Conservation (phyloP, 2,329 filamentous ascomycete species). For the Xylariaceae sp. region DNA sequence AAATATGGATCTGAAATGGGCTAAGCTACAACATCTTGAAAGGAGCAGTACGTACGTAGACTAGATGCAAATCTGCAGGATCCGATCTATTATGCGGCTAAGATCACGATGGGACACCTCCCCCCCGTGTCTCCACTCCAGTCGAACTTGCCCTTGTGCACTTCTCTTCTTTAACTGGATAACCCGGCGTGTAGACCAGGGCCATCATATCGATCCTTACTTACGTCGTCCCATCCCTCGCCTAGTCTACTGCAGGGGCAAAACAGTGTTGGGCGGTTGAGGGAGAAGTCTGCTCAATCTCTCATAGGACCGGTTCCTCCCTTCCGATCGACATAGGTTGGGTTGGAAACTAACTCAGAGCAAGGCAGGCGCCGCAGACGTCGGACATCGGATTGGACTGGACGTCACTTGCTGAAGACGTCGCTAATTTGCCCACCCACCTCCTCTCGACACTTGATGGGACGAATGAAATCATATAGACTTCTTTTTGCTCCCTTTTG, state of each 20-base stretch:
- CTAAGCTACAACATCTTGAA: background rate
- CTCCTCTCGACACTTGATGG: too few relatives aligned
- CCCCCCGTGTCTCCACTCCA: background rate
- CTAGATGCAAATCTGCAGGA: background rate
- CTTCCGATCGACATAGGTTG: conserved; percentile 13
- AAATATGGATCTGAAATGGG: background rate
- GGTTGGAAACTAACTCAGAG: too few relatives aligned
- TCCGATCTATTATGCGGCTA: background rate
- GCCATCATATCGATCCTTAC: too few relatives aligned
- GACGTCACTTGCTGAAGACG: too few relatives aligned
- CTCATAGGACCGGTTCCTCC: conserved; percentile 14
- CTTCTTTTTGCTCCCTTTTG: too few relatives aligned
- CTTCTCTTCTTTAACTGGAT: background rate
- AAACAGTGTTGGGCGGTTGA: background rate
- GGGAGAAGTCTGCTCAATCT: background rate
- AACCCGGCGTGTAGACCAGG: background rate
- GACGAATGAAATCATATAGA: too few relatives aligned
- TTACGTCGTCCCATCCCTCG: too few relatives aligned
- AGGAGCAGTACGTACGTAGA: background rate
- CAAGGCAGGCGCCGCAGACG: conserved; percentile 11
- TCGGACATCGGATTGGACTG: conserved; percentile 18
- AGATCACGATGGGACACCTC: background rate
- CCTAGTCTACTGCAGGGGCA: too few relatives aligned
- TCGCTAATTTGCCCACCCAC: too few relatives aligned
- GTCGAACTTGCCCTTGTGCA: background rate